Evolutionary conservation across 164 flowering plant genomes (phyloP).

Genomic region (Aristolochia fimbriata): DNA sequence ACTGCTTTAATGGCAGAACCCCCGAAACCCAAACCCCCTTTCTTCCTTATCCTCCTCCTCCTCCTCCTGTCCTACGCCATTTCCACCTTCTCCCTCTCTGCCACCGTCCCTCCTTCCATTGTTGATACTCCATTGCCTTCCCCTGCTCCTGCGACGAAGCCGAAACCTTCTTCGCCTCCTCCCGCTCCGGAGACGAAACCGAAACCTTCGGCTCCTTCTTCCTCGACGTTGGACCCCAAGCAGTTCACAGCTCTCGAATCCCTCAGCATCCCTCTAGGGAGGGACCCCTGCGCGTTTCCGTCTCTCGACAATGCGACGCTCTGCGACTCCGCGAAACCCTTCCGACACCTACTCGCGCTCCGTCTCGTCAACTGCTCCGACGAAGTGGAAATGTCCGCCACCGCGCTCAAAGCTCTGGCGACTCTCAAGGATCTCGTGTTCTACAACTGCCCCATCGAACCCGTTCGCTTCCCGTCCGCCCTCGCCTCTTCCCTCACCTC

Average conservation of each 20-base stretch:
- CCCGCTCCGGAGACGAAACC: conserved; percentile 8
- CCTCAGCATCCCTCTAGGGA: conserved; percentile 63
- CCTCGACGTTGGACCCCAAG: conserved; percentile 69
- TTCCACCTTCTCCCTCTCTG: conserved; percentile 4
- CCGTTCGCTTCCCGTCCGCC: conserved; percentile 49
- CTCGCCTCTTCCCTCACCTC: conserved; percentile 53
- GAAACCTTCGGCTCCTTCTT: conserved; percentile 12
- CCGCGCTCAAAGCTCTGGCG: conserved; percentile 69
- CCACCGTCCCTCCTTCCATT: not conserved
- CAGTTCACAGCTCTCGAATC: conserved; percentile 73
- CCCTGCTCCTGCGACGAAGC: conserved; percentile 3
- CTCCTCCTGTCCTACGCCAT: conserved; percentile 3
- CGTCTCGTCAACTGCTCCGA: conserved; percentile 74
- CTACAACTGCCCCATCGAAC: conserved; percentile 56
- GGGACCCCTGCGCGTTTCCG: conserved; percentile 64
- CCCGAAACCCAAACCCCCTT: conserved; percentile 6
- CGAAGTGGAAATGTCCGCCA: conserved; percentile 52
- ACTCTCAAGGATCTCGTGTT: conserved; percentile 54
- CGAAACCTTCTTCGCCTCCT: conserved; percentile 7
- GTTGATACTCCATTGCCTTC: not conserved
- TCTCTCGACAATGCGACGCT: conserved; percentile 38
- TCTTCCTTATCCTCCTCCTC: conserved; percentile 10
- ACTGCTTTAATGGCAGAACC: conserved; percentile 14
- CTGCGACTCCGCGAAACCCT: conserved; percentile 67
- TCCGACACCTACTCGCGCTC: conserved; percentile 74